Conservation (phyloP, 2,329 filamentous ascomycete species). For the Colletotrichum tamarilloi region DNA sequence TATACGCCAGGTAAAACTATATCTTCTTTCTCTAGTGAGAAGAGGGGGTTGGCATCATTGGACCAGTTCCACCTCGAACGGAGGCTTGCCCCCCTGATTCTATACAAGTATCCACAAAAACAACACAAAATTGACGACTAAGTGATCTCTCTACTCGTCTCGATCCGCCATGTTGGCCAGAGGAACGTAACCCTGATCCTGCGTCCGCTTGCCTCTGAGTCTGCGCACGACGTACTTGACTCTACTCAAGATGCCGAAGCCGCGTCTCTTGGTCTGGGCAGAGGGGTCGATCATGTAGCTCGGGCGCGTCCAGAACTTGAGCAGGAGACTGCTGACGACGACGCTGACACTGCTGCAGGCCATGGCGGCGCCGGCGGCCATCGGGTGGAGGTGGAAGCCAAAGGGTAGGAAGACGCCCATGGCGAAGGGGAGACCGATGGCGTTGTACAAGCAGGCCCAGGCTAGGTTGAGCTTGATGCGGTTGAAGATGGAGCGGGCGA, state of each 20-base stretch:
- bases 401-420: conserved; percentile 97
- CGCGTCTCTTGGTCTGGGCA: conserved; percentile 66
- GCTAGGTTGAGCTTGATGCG: conserved; percentile 94
- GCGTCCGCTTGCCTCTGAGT: conserved; percentile 50
- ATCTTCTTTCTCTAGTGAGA: neutral
- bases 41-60: neutral
- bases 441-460: conserved; percentile 95
- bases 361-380: conserved; percentile 96
- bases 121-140: neutral
- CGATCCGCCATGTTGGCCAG: conserved; percentile 61
- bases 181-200: conserved; percentile 70
- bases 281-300: conserved; percentile 84
- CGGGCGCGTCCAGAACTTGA: conserved; percentile 89
- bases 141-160: conserved; percentile 19
- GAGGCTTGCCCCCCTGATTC: neutral
- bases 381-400: conserved; percentile 87
- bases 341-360: conserved; percentile 91
- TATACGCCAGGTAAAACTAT: too few species aligned
- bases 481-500: conserved; percentile 86
- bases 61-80: neutral
- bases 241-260: conserved; percentile 55
- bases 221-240: conserved; percentile 52
- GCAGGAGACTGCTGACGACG: conserved; percentile 82
- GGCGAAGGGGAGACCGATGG: conserved; percentile 91
- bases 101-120: conserved; percentile 11